These are phyloP conservation scores for Fonsecaea nubica DNA, from an alignment of 2,329 filamentous ascomycete genomes.

Conservation along the genomic window DNA sequence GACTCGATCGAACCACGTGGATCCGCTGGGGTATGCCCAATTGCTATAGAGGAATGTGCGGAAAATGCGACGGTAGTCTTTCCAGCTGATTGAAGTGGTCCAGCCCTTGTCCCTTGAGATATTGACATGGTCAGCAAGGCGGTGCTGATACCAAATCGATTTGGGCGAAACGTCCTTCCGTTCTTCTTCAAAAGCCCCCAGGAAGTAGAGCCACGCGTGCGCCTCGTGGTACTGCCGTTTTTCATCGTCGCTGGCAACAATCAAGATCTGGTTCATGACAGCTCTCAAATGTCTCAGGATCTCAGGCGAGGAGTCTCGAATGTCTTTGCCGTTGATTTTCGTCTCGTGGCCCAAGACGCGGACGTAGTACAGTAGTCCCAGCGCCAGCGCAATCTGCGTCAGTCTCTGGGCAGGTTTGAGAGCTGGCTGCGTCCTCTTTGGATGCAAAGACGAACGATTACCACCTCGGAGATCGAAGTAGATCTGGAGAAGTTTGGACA, in stretches of 20 bases:
- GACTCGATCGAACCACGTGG: conserved; percentile 3
- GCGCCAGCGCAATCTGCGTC: conserved; percentile 9
- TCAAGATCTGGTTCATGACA: not conserved
- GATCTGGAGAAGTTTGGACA: conserved; percentile 1
- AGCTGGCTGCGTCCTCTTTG: not conserved
- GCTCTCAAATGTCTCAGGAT: conserved; percentile 9
- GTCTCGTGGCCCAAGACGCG: conserved; percentile 14
- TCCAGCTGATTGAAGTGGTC: conserved; percentile 1
- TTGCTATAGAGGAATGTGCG: not conserved
- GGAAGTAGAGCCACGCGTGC: conserved; percentile 16
- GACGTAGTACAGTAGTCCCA: conserved; percentile 7
- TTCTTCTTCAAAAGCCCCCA: conserved; percentile 13
- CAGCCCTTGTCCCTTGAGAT: not conserved
- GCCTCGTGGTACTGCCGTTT: conserved; percentile 8
- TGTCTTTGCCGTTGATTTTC: conserved; percentile 9
- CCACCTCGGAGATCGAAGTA: conserved; percentile 11
- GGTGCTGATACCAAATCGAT: conserved; percentile 4
- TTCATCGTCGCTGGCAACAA: conserved; percentile 1
- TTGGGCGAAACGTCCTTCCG: not conserved
- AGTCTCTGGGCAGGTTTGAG: conserved; percentile 3
- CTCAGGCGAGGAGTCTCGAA: conserved; percentile 13
- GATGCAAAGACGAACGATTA: not conserved
- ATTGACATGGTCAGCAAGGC: conserved; percentile 3
- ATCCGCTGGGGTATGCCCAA: conserved; percentile 1
- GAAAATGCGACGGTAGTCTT: not conserved